Base-by-base conservation (phyloP, 805 yeast genomes). In the Schwanniomyces polymorphus region DNA sequence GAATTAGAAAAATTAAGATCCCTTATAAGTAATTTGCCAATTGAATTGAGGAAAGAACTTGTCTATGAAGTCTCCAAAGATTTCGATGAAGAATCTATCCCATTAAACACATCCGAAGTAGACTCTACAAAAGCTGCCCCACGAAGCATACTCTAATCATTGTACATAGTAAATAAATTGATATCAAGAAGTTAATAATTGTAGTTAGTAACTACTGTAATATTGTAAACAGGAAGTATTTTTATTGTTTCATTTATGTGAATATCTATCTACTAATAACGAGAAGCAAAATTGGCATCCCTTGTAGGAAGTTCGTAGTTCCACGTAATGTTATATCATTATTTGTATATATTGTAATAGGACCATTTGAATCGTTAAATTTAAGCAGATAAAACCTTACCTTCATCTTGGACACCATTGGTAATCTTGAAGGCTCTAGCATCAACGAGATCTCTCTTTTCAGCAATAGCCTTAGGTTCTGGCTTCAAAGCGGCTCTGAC, bases 401-500 rank as follows among this genome's bases (percentile, higher is more conserved):
- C 56, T 57, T 67, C 74, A 58, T 61, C 42, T 61, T 73, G 72
- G 50, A 64, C 73, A 63, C 97, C 98, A 53, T 85, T 79, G 63
- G 79, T 85, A 72, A 84, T 80, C 65, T 78, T 80, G 68, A 85
- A 82, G 55, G 78, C 85, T 68, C 81, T 82, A 59, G 84, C 87
- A 64, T 92, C 98, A 54, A 87, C 71, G 62, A 70, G 55, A 58
- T 85, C 85, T 78, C 95, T 88, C 68, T 78, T 81, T 62, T 82
- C 81, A 56, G 86, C 86, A 51, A 76, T 80, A 54, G 81, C 86
- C 69, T 86, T 88, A 65, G 82, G 70, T 63, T 91, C 97, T 55
- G 91, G 84, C 79, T 92, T 92, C 68, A 92, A 82, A 44, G 97
- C 85, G 61, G 79, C 77, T 78, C 97, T 90, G 59, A 90, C 82